These are phyloP conservation scores for Sphaerosporella brunnea DNA, from an alignment of 495 filamentous ascomycete genomes.

Conservation along the genomic window DNA sequence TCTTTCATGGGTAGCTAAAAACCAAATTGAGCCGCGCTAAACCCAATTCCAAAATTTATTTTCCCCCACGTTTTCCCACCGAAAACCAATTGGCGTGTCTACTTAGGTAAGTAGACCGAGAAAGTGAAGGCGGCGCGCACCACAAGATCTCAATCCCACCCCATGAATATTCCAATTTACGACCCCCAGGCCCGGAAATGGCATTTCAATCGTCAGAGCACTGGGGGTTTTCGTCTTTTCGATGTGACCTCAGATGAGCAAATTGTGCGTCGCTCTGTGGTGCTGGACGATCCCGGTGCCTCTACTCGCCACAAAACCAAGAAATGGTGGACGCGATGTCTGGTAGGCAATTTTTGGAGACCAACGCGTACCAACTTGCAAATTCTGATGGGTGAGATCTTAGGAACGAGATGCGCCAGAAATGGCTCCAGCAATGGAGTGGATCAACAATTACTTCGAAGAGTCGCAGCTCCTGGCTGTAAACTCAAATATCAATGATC, in stretches of 20 bases:
- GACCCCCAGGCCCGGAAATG: constrained; percentile 3
- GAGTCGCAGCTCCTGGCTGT: constrained; percentile 18
- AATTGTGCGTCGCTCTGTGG: not conserved
- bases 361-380: not conserved
- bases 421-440: constrained; percentile 16
- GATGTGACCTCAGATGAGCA: not conserved
- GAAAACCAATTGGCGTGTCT: too few species aligned
- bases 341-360: not conserved
- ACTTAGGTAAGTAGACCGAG: too few species aligned
- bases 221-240: constrained; percentile 2
- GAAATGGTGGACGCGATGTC: constrained; percentile 1
- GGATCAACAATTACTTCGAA: constrained; percentile 13
- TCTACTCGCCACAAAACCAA: not conserved
- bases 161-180: constrained; percentile 2
- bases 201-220: constrained; percentile 3
- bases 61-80: too few species aligned
- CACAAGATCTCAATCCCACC: not conserved
- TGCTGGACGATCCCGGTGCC: constrained; percentile 1
- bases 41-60: too few species aligned
- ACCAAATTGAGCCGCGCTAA: too few species aligned
- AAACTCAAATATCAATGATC: constrained; percentile 10
- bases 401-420: constrained; percentile 15
- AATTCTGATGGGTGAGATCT: not conserved
- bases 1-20: too few species aligned
- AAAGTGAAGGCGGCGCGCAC: not conserved